These are phyloP conservation scores for Rhizophora mangle DNA, from an alignment of 345 rosid species.

Conservation along the genomic window DNA sequence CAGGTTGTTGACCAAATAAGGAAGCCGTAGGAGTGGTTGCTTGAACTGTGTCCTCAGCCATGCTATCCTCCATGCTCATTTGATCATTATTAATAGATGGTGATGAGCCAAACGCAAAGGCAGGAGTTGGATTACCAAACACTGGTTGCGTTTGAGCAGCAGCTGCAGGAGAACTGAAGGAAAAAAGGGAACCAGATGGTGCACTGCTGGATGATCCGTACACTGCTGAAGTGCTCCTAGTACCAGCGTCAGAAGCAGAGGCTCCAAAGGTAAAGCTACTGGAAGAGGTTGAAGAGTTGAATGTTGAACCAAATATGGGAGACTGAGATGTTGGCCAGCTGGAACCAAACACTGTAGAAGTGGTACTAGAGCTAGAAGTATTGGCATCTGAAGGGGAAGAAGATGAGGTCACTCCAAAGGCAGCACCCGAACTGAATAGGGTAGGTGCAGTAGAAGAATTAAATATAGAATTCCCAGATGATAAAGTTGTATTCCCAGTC, in stretches of 20 bases:
- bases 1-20: conserved; percentile 47
- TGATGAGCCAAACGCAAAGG: conserved; percentile 45
- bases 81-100: conserved; percentile 60
- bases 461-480: conserved; percentile 48
- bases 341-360: conserved; percentile 46
- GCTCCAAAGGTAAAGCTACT: conserved; percentile 48
- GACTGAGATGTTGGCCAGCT: conserved; percentile 51
- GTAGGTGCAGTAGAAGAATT: conserved; percentile 44
- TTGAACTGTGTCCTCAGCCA: conserved; percentile 91
- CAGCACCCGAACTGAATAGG: conserved; percentile 40
- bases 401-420: conserved; percentile 48
- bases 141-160: conserved; percentile 40
- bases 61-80: conserved; percentile 88
- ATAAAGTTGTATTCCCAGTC: conserved; percentile 40
- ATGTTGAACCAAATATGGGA: conserved; percentile 40
- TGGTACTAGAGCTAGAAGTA: conserved; percentile 42
- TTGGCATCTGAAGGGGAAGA: conserved; percentile 32
- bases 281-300: conserved; percentile 41
- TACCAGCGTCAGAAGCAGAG: conserved; percentile 35
- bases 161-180: conserved; percentile 50
- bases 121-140: conserved; percentile 46
- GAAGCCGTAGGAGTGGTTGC: conserved; percentile 43
- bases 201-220: conserved; percentile 51
- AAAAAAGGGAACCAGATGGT: conserved; percentile 44
- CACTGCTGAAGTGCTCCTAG: conserved; percentile 30